phyloP scores from a whole-genome alignment of 148 eudicot species.

The Pouteria glomerata region DNA sequence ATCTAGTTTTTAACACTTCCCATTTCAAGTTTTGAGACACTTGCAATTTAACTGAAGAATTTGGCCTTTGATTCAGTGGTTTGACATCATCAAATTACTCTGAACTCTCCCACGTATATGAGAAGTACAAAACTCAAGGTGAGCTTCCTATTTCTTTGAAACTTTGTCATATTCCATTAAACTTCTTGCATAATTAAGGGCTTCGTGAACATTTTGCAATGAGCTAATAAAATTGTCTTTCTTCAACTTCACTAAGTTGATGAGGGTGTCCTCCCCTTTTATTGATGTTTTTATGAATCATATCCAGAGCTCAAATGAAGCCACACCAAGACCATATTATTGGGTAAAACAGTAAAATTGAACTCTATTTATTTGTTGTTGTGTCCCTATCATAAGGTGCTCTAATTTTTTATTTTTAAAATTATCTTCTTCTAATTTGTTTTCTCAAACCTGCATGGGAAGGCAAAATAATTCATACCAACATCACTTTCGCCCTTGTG shows the following conservation, averaged over 20 bases:
- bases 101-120: constrained; percentile 78
- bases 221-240: not conserved
- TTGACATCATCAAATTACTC: constrained; percentile 83
- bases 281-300: not conserved
- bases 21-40: not conserved
- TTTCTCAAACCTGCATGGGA: not conserved
- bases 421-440: not conserved
- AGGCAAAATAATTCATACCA: not conserved
- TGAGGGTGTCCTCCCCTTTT: too few relatives aligned
- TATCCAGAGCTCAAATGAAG: not conserved
- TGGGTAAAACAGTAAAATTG: not conserved
- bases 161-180: not conserved
- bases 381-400: too few relatives aligned
- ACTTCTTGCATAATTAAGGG: not conserved
- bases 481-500: not conserved
- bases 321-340: not conserved
- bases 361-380: not conserved
- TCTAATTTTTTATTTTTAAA: too few relatives aligned
- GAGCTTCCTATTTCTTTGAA: constrained; percentile 1
- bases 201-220: not conserved
- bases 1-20: not conserved
- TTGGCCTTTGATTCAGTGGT: constrained; percentile 49
- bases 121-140: constrained; percentile 88
- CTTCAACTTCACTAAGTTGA: not conserved
- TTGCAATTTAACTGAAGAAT: constrained; percentile 12